Conservation (phyloP, 768 basidiomycete species). For the Amylocystis lapponica region DNA sequence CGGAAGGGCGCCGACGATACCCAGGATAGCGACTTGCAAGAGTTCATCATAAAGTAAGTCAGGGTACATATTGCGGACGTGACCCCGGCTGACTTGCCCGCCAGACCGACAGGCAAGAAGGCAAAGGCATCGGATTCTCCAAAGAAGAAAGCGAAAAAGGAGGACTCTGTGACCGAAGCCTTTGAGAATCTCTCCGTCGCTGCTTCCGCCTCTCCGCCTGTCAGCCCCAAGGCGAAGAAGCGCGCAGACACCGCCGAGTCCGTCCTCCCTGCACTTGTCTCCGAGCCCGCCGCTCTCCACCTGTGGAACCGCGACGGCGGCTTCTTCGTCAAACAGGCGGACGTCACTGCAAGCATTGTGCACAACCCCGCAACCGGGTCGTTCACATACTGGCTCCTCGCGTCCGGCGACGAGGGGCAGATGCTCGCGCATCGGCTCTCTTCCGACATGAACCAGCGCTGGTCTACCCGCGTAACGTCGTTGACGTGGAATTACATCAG, state of each 20-base stretch:
- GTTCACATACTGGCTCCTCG: conserved; percentile 57
- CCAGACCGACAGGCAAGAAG: conserved; percentile 19
- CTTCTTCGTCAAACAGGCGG: conserved; percentile 47
- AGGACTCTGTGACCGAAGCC: conserved; percentile 7
- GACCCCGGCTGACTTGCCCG: background rate
- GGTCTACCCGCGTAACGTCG: conserved; percentile 55
- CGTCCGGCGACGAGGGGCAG: conserved; percentile 43
- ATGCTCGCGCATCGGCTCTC: conserved; percentile 57
- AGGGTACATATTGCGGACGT: background rate
- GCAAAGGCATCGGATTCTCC: conserved; percentile 12
- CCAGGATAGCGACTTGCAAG: conserved; percentile 60
- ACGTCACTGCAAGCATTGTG: conserved; percentile 50
- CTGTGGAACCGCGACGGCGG: conserved; percentile 50
- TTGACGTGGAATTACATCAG: conserved; percentile 85
- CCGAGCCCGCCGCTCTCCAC: conserved; percentile 52
- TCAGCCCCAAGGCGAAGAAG: background rate
- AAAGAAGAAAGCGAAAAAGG: conserved; percentile 7
- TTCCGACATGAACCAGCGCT: conserved; percentile 67
- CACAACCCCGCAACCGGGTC: conserved; percentile 32
- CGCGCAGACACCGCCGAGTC: conserved; percentile 13
- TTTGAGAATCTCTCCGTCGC: conserved; percentile 8
- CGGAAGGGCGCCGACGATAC: conserved; percentile 63
- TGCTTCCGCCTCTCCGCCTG: conserved; percentile 2
- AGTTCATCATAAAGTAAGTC: conserved; percentile 79
- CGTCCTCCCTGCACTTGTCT: conserved; percentile 21